Evolutionary conservation across 176 grass and related monocot genomes (phyloP).

Genomic region (Guadua angustifolia): DNA sequence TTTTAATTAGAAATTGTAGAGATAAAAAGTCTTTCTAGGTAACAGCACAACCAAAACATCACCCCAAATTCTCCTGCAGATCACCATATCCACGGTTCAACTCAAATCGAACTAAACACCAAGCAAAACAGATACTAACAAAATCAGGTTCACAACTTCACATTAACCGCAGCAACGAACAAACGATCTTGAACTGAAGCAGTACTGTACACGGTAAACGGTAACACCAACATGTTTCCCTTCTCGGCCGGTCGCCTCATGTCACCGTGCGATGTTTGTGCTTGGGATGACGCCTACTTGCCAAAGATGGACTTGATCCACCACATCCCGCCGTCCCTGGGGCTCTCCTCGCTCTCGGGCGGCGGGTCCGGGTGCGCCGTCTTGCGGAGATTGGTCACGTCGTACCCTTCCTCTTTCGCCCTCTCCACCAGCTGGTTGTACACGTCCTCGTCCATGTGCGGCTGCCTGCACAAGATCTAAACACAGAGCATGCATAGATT

Average conservation of each 20-base stretch:
- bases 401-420: constrained; percentile 67
- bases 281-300: constrained; percentile 44
- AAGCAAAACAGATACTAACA: not conserved
- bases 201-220: not conserved
- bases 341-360: constrained; percentile 53
- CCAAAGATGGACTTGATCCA: constrained; percentile 89
- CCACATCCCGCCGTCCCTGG: constrained; percentile 63
- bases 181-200: not conserved
- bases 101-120: not conserved
- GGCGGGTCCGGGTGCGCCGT: constrained; percentile 59
- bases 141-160: not conserved
- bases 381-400: constrained; percentile 64
- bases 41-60: not conserved
- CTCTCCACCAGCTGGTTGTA: constrained; percentile 59
- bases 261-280: not conserved
- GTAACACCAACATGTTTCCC: not conserved
- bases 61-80: not conserved
- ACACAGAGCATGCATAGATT: not conserved
- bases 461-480: constrained; percentile 74
- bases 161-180: not conserved
- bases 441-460: constrained; percentile 62
- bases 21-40: not conserved
- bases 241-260: not conserved
- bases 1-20: no score
- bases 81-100: not conserved